These are phyloP conservation scores for Casuarina glauca DNA, from an alignment of 306 rosid species.

Conservation along the genomic window DNA sequence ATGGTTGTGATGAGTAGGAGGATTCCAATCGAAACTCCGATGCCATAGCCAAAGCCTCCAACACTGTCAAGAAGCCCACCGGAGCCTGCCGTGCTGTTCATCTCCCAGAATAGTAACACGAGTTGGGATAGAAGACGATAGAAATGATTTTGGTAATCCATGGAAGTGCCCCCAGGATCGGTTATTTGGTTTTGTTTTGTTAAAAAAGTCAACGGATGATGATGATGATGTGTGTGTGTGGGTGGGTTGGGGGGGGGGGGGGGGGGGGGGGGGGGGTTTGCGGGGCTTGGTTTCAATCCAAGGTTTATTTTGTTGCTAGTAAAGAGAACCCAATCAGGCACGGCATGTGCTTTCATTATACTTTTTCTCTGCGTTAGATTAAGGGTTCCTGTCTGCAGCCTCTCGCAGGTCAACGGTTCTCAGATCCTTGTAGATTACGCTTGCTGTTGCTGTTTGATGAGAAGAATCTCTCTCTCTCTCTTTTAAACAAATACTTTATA, in stretches of 20 bases:
- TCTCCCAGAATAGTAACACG: conserved; percentile 18
- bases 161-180: conserved; percentile 24
- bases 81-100: conserved; percentile 46
- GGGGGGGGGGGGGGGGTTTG: too few relatives aligned
- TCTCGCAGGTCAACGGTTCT: conserved; percentile 50
- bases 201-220: conserved; percentile 54
- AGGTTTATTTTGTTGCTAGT: conserved; percentile 41
- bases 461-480: conserved; percentile 11
- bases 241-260: too few relatives aligned
- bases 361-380: conserved; percentile 30
- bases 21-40: conserved; percentile 82
- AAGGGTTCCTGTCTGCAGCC: conserved; percentile 18
- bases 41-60: conserved; percentile 79
- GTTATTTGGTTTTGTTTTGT: conserved; percentile 36
- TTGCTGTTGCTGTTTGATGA: conserved; percentile 23
- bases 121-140: conserved; percentile 17
- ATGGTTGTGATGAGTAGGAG: conserved; percentile 83
- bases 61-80: conserved; percentile 56
- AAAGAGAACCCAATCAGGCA: conserved; percentile 22
- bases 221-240: not conserved
- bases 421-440: not conserved
- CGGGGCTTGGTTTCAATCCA: conserved; percentile 32
- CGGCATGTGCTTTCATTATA: conserved; percentile 48
- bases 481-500: too few relatives aligned
- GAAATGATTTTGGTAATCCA: conserved; percentile 30